Base-by-base conservation (phyloP, 768 basidiomycete species). In the Suillus lakei region DNA sequence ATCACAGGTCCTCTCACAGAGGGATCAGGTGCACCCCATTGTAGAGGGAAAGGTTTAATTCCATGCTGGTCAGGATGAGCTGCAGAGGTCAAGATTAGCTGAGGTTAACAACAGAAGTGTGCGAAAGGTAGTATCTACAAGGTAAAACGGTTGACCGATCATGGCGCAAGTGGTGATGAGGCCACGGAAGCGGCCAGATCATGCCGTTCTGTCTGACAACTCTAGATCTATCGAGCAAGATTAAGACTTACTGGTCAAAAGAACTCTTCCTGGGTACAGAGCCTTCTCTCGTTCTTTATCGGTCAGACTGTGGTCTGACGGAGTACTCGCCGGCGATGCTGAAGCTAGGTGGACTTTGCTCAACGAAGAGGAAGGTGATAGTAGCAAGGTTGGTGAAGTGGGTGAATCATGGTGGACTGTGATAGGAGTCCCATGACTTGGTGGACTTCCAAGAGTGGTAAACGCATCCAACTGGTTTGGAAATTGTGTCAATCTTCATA, bases 41-140 rank as follows among this genome's bases (percentile, higher is more conserved):
- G 78, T 23, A 99, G 83, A 0, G 89, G 87, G 73, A 87, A 84
- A 0, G 97, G 96, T 44, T 84, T 80, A 73, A 96, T 94, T 9
- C 94, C 94, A 72, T 93, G 89, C 72, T 98, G 95, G 72, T 92
- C 92, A n/a, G 96, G 95, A 76, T 98, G 97, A 2, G 95, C 83
- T 86, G 66, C 60, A 48, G 60, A 65, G 28, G 43, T 6, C n/a
- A 18, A 53, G 36, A 62, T 46, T 39, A 55, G 67, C 44, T 53
- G 36, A 64, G 60, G 55, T 41, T 64, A 48, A n/a, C 39, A 48
- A 48, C 63, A 55, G 18, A 53, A 61, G 21, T 51, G 55, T 69
- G 53, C 50, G 62, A 61, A 55, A 61, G 36, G 60, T 34, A 59
- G 58, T 30, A 64, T 68, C 44, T 60, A 38, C 53, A 69, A 38